Conservation (phyloP, 1,284 basidiomycete species). For the Limonomyces culmigenus region DNA sequence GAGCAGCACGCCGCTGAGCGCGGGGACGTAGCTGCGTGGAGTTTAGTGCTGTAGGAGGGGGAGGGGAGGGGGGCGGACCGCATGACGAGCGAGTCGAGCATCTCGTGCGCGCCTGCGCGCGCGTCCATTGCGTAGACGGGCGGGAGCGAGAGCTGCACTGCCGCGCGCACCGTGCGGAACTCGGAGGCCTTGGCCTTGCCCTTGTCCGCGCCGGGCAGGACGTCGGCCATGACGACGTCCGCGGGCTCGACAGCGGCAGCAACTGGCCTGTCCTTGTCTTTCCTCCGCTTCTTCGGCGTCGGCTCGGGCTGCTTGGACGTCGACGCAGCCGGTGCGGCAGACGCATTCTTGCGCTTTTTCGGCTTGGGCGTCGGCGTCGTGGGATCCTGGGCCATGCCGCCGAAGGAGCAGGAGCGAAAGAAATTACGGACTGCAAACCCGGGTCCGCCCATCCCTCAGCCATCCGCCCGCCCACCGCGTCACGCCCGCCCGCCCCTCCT, state of each 20-base stretch:
- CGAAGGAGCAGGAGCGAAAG: no score
- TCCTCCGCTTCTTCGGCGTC: constrained; percentile 4
- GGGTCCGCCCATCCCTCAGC: no score
- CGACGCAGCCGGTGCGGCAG: constrained; percentile 13
- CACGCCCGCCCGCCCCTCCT: neutral
- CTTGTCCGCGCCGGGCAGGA: constrained; percentile 23
- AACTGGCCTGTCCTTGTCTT: no score
- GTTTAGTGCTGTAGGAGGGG: constrained; percentile 2
- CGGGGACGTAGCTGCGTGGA: constrained; percentile 64
- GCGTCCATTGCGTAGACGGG: constrained; percentile 67
- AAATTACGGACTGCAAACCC: no score
- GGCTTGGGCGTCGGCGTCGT: constrained; percentile 14
- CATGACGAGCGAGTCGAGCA: constrained; percentile 89
- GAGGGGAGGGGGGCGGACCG: constrained; percentile 34
- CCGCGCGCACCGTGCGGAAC: constrained; percentile 52
- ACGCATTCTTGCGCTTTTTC: constrained; percentile 37
- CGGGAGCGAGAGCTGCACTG: constrained; percentile 63
- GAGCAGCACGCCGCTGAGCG: constrained; percentile 76
- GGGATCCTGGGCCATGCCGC: constrained; percentile 1
- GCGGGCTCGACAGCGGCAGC: constrained; percentile 4
- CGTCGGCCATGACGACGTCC: constrained; percentile 11
- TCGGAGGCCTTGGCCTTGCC: constrained; percentile 24
- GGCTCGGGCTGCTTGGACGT: constrained; percentile 12
- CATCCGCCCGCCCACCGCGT: neutral
- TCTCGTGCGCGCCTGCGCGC: constrained; percentile 62